phyloP scores from a whole-genome alignment of 345 rosid species.

The Cochlearia excelsa region DNA sequence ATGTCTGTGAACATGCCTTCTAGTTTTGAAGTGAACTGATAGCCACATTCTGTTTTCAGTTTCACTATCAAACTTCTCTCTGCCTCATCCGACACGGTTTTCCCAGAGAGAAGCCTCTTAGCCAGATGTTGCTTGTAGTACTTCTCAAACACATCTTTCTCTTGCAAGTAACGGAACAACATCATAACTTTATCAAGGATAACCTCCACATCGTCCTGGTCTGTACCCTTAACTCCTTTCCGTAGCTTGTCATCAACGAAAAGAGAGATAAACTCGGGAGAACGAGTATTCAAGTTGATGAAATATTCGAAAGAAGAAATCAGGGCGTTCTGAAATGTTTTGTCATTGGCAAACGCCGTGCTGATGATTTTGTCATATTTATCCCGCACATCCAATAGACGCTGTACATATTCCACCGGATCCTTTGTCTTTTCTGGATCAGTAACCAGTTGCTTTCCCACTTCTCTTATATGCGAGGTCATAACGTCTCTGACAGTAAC shows the following conservation, averaged over 20 bases:
- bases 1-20: slow-evolving; percentile 99
- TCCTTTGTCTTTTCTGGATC: slow-evolving; percentile 93
- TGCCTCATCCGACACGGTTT: slow-evolving; percentile 92
- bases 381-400: slow-evolving; percentile 84
- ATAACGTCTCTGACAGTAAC: slow-evolving; percentile 70
- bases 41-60: slow-evolving; percentile 96
- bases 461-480: slow-evolving; percentile 90
- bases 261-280: slow-evolving; percentile 93
- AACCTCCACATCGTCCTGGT: slow-evolving; percentile 87
- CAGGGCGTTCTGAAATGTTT: slow-evolving; percentile 92
- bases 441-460: slow-evolving; percentile 85
- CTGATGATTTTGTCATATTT: slow-evolving; percentile 75
- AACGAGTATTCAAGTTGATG: slow-evolving; percentile 85
- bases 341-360: slow-evolving; percentile 73
- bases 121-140: slow-evolving; percentile 98
- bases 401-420: slow-evolving; percentile 94
- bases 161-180: slow-evolving; percentile 98
- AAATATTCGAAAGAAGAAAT: slow-evolving; percentile 92
- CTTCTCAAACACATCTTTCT: slow-evolving; percentile 96
- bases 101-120: slow-evolving; percentile 89
- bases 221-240: slow-evolving; percentile 84
- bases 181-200: slow-evolving; percentile 98
- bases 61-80: slow-evolving; percentile 94
- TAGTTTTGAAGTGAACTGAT: slow-evolving; percentile 91
- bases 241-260: slow-evolving; percentile 94